Base-by-base conservation (phyloP, 805 yeast species). In the Pichia thaimueangensis region DNA sequence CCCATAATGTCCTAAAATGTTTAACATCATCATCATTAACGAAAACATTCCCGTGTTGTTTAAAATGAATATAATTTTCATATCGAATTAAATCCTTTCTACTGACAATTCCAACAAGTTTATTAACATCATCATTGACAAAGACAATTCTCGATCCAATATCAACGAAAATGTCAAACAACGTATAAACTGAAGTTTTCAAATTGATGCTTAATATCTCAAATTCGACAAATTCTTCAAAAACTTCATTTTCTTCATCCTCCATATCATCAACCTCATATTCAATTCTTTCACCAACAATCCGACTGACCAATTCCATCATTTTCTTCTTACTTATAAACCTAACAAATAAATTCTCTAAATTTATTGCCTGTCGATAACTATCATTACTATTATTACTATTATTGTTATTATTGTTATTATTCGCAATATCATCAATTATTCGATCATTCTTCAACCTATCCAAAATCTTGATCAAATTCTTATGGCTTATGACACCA, bases 61-160 rank as follows among this genome's bases (percentile, higher is more conserved):
- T 37, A 29, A 51, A 55, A 37, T 66, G 65, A 30, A 61, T 40
- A 41, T 62, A 60, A 10, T 58, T 47, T 49, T 80, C 83, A 53
- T 74, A 86, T 47, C 80, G 69, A 39, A 89, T 61, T 15, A 91
- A 68, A 56, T 89, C 97, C 55, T 93, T 93, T 44, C 89, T 71
- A 0, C 96, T 86, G 1, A 94, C 64, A n/a, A 86, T 56, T 0
- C 98, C 98, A 13, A 70, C 70, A 15, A 86, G 56, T 2, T 57
- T 47, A 2, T 89, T 93, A 2, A 89, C 93, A 24, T 71, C 62
- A 9, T 76, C 70, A 42, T 80, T 82, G 2, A 86, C 81, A 32
- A 82, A 68, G 1, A 93, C 70, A 23, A 80, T 73, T 34, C 84
- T 68, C 8, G 96, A 95, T 0, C 97, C 96, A 23, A 88, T 57